Evolutionary conservation across 305 asterid species (phyloP), one percentile per base, ranked within the genome.

Genomic region (Fraxinus floribunda): DNA sequence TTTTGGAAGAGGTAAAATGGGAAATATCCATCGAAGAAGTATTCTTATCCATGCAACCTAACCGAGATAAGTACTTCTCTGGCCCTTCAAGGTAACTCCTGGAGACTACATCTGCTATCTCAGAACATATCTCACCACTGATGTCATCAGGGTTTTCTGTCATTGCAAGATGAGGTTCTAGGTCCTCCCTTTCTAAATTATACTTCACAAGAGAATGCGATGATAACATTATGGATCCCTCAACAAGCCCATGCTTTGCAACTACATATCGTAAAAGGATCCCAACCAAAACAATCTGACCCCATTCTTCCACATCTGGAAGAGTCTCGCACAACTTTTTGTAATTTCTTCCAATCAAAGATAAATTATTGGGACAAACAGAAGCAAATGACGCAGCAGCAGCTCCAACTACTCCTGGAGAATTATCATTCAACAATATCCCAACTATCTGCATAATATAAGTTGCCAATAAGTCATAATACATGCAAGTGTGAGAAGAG

Each of bases 261-360:
- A 94, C 92, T 78, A 81, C 94, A 89, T 92, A 96, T 75, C 99
- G 92, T 70, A 93, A 83, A 84, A 96, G 97, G 88, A 92, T 88
- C 87, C 94, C 98, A 52, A 89, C 92, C 89, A 93, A 89, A 86
- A 91, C 89, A 89, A 96, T 92, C 87, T 94, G 99, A 85, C 98
- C 98, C 98, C 98, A 94, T 87, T 94, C 98, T 88, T 94, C 99
- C 80, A 96, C 97, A 86, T 96, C 99, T 66, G 95, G 98, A 84
- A 96, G 98, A 85, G 88, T 96, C 89, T 93, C 97, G 32, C 99
- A 96, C 88, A 96, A 88, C 79, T 88, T 91, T 92, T 83, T 92
- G 87, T 90, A 96, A 83, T 87, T 90, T 93, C 90, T 92, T 88
- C 94, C 98, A 82, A 96, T 91, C 87, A 96, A 84, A 81, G 91